Evolutionary conservation across 371 early-diverging fungal genomes (phyloP).

Genomic region (Mortierella sp.): DNA sequence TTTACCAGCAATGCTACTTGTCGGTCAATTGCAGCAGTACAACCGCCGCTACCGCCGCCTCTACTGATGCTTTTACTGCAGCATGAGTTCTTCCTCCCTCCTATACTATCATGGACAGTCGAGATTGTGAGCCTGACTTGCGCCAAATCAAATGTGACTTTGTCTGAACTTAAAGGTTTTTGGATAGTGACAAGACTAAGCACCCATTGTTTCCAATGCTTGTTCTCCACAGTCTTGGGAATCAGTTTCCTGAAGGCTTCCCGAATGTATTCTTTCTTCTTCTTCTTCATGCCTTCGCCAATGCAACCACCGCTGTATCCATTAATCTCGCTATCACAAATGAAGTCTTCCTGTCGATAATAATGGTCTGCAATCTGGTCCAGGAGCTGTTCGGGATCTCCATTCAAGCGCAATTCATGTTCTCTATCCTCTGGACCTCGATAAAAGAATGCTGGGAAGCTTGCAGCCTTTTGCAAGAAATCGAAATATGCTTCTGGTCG

Average conservation of each 20-base stretch:
- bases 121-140: constrained; percentile 15
- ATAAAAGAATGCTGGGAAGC: constrained; percentile 11
- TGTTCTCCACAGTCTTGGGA: constrained; percentile 6
- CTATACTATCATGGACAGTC: background rate
- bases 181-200: constrained; percentile 16
- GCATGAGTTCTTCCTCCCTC: background rate
- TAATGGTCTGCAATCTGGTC: constrained; percentile 18
- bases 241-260: constrained; percentile 2
- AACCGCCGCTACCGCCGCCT: background rate
- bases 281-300: background rate
- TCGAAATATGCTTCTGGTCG: constrained; percentile 12
- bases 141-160: constrained; percentile 10
- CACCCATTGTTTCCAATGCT: constrained; percentile 4
- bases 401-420: background rate
- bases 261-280: background rate
- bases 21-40: background rate
- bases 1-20: background rate
- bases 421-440: constrained; percentile 1
- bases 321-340: background rate
- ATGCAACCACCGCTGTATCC: too few species aligned
- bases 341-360: background rate
- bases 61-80: too few species aligned
- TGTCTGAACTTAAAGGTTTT: background rate
- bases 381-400: constrained; percentile 11
- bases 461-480: constrained; percentile 3